Evolutionary conservation across 139 green algal species (phyloP), one percentile per base, ranked within the genome.

Genomic region (Penium margaritaceum): DNA sequence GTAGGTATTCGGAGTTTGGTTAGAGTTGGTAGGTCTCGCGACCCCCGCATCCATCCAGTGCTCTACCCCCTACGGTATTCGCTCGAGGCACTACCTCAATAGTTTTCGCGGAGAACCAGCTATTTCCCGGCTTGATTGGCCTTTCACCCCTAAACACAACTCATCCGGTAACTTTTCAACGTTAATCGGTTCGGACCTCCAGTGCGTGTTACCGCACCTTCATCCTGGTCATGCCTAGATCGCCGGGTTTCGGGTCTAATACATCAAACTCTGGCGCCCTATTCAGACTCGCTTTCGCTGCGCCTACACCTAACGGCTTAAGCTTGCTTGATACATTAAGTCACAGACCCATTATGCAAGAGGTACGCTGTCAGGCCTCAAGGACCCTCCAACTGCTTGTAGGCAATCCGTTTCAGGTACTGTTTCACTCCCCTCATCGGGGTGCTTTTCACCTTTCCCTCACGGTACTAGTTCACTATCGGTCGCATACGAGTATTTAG

Each of bases 401-500:
- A 81, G 57, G 76, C 77, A 70, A 75, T 39, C 29, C 55, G 61
- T 85, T 88, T 86, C 74, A 85, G 75, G 74, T 58, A 67, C 79
- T 80, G 72, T 84, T 88, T 85, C 81, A 83, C 73, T 83, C 82
- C 81, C 79, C 67, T 81, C 71, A 82, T 76, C 77, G 76, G 75
- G 67, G 55, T 83, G 61, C 81, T 81, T 89, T 89, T 89, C 85
- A 85, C 78, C 85, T 89, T 87, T 89, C 85, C 85, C 74, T 90
- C 78, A 87, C 80, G 79, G 85, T 88, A 90, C 85, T 90, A 77
- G 83, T 90, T 83, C 83, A 83, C 85, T 90, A 89, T 88, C 84
- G 85, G 84, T 90, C 80, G 84, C 24, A 82, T 58, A 46, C 60
- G 14, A 75, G 67, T 88, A 87, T 73, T 88, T 89, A 88, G 85